Conservation (phyloP, 352 stramenopile genomes). For the Globisporangium viniferum region DNA sequence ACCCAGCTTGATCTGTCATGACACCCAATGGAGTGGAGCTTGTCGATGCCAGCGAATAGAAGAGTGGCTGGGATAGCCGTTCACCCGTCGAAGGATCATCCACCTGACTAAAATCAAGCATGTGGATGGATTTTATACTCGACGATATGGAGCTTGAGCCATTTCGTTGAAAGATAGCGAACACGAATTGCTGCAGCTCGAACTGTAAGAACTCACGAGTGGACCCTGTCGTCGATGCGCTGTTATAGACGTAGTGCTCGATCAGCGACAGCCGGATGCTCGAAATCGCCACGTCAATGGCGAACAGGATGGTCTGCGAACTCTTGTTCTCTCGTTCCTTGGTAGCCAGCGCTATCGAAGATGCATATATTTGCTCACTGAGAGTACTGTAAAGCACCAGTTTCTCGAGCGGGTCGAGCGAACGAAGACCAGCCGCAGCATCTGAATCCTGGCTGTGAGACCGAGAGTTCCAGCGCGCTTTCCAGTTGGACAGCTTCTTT, state of each 20-base stretch:
- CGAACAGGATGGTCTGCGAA: conserved; percentile 61
- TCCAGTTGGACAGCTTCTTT: conserved; percentile 70
- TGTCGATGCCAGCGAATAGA: conserved; percentile 26
- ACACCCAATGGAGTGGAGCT: conserved; percentile 13
- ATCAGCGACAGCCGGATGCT: conserved; percentile 49
- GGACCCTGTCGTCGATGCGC: conserved; percentile 2
- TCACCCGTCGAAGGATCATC: conserved; percentile 1
- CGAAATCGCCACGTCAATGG: conserved; percentile 57
- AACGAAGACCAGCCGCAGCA: conserved; percentile 14
- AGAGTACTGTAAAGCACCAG: conserved; percentile 51
- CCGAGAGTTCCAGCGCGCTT: conserved; percentile 51
- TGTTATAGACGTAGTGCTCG: conserved; percentile 18
- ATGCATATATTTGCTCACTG: conserved; percentile 62
- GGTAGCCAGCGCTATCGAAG: conserved; percentile 34
- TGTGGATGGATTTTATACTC: conserved; percentile 58
- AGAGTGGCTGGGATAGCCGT: conserved; percentile 31
- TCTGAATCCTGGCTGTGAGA: conserved; percentile 16
- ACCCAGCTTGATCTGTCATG: not conserved
- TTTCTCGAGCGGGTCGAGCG: conserved; percentile 43
- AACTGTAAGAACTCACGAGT: conserved; percentile 67
- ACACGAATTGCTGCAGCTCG: conserved; percentile 61
- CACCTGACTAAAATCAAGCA: conserved; percentile 63
- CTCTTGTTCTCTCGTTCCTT: conserved; percentile 45
- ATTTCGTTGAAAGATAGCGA: conserved; percentile 58
- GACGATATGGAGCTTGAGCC: conserved; percentile 47